Percentiles rank a stretch among this genome's conserved stretches.
Evolutionary conservation across 2,329 filamentous ascomycete species (phyloP).

Genomic region (Aspergillus fijiensis): DNA sequence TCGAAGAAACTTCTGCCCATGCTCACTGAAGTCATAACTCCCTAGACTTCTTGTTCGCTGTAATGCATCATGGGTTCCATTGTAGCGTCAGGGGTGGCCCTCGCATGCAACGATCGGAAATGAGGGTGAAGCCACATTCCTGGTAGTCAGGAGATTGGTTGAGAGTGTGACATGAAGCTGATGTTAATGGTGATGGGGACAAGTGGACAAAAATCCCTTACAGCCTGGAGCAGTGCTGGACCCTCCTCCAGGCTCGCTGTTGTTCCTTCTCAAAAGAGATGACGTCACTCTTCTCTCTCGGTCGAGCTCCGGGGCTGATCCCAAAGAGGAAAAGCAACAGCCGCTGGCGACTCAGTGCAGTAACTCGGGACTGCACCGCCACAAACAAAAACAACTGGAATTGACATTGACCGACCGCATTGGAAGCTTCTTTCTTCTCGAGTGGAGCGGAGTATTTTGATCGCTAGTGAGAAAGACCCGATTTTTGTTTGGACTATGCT

Average conservation of each 20-base stretch:
- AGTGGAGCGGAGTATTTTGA: background rate
- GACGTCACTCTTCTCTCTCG: background rate
- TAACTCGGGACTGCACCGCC: background rate
- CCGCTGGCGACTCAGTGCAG: no score
- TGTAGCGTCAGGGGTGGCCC: background rate
- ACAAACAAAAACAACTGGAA: background rate
- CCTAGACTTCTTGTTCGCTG: background rate
- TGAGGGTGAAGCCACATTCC: background rate
- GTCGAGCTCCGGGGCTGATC: background rate
- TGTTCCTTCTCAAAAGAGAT: background rate
- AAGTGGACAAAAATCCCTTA: background rate
- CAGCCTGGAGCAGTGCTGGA: background rate
- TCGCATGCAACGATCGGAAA: background rate
- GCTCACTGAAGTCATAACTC: background rate
- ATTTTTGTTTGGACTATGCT: background rate
- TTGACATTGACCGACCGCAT: background rate
- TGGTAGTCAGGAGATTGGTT: background rate
- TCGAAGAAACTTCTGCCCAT: background rate
- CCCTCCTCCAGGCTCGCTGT: no score
- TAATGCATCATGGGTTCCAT: slow-evolving; percentile 1
- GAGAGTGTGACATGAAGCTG: background rate
- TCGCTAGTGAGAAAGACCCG: background rate
- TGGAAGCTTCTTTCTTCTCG: background rate
- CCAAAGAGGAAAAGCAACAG: background rate
- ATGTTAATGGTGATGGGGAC: background rate